Conservation (phyloP, 805 yeast genomes). For the Ogataea methylovora region DNA sequence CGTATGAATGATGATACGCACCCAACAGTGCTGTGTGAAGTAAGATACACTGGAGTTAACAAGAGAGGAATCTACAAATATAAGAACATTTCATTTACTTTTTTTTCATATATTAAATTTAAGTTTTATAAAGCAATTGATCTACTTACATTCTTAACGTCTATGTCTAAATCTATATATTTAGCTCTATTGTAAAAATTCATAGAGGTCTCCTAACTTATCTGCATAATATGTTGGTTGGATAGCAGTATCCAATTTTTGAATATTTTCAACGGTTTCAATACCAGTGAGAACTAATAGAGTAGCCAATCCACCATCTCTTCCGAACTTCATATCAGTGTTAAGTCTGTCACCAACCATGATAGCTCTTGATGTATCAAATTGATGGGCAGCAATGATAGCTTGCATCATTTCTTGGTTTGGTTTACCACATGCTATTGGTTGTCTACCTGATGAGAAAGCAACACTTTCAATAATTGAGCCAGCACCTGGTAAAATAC, state of each 20-base stretch:
- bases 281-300: conserved; percentile 87
- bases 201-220: conserved; percentile 72
- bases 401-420: conserved; percentile 84
- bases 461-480: conserved; percentile 75
- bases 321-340: conserved; percentile 91
- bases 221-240: conserved; percentile 65
- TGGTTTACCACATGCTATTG: conserved; percentile 93
- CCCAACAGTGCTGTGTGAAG: no score
- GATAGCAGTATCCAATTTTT: conserved; percentile 27
- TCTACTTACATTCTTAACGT: no score
- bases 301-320: conserved; percentile 80
- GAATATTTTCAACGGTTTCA: conserved; percentile 63
- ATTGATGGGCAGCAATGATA: conserved; percentile 57
- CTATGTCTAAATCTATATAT: not conserved
- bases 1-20: no score
- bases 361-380: conserved; percentile 55
- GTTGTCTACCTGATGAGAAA: conserved; percentile 70
- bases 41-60: no score
- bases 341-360: conserved; percentile 96
- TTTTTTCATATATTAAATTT: no score
- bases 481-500: conserved; percentile 91
- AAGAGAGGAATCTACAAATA: no score
- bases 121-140: no score
- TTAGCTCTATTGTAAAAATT: conserved; percentile 22
- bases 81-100: no score